These are phyloP conservation scores for Mollisia scopiformis DNA, from an alignment of 2,329 filamentous ascomycete genomes.

Conservation along the genomic window DNA sequence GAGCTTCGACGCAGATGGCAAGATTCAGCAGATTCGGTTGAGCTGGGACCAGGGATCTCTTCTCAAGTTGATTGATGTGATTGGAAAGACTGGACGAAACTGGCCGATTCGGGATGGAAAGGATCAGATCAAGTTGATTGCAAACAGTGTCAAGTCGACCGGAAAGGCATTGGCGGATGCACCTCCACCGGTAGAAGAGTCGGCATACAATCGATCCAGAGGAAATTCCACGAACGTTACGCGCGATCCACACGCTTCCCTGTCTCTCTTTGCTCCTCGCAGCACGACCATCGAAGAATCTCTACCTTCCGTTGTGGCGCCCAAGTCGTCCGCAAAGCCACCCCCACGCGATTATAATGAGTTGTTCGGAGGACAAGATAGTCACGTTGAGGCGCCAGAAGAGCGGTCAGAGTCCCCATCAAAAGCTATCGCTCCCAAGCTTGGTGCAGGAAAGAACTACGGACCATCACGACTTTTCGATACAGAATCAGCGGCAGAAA, in stretches of 20 bases:
- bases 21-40: constrained; percentile 85
- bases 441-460: constrained; percentile 62
- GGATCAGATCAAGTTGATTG: constrained; percentile 81
- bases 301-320: constrained; percentile 56
- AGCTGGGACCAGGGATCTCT: constrained; percentile 96
- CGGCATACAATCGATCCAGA: constrained; percentile 49
- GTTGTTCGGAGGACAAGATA: constrained; percentile 59
- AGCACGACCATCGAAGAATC: constrained; percentile 59
- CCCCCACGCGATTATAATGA: constrained; percentile 69
- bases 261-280: constrained; percentile 75
- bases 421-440: constrained; percentile 47
- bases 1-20: constrained; percentile 73
- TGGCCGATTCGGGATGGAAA: constrained; percentile 92
- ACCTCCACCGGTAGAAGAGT: constrained; percentile 30
- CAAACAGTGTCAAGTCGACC: constrained; percentile 57
- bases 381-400: constrained; percentile 23
- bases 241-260: constrained; percentile 69
- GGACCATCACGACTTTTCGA: constrained; percentile 67
- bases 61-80: constrained; percentile 91
- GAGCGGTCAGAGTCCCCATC: constrained; percentile 9
- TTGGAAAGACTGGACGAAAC: constrained; percentile 85
- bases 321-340: constrained; percentile 72
- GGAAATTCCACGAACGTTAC: constrained; percentile 56
- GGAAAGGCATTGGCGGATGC: constrained; percentile 40
- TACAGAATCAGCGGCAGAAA: constrained; percentile 54